Evolutionary conservation across 75 land plant genomes (phyloP).

Genomic region (Adiantum capillusveneris): DNA sequence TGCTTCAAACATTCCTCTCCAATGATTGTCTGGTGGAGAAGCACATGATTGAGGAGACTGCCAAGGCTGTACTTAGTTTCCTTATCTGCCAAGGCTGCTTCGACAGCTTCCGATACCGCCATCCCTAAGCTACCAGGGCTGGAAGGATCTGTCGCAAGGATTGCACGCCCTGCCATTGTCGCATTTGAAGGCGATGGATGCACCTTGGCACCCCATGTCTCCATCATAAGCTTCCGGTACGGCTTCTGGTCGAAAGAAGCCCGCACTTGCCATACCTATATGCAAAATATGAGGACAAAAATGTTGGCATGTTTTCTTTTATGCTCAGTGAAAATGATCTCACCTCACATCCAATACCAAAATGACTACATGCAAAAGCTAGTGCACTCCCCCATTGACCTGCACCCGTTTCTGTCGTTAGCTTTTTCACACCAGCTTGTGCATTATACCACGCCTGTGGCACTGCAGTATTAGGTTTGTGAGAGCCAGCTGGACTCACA

Average conservation of each 20-base stretch:
- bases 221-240: conserved; percentile 83
- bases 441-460: conserved; percentile 95
- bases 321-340: neutral
- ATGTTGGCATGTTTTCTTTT: too few relatives aligned
- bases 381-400: conserved; percentile 94
- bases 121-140: conserved; percentile 88
- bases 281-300: neutral
- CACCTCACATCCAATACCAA: conserved; percentile 71
- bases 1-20: conserved; percentile 86
- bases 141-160: conserved; percentile 48
- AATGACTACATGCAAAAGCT: conserved; percentile 79
- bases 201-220: conserved; percentile 94
- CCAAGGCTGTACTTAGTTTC: conserved; percentile 85
- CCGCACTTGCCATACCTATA: conserved; percentile 95
- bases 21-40: conserved; percentile 87
- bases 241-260: conserved; percentile 94
- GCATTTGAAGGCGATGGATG: conserved; percentile 74
- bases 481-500: conserved; percentile 91
- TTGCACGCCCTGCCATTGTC: conserved; percentile 52
- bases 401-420: conserved; percentile 92
- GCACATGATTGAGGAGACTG: conserved; percentile 89
- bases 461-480: conserved; percentile 91
- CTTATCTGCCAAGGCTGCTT: conserved; percentile 53
- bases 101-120: conserved; percentile 91
- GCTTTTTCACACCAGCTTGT: conserved; percentile 63